phyloP scores from a whole-genome alignment of 495 filamentous ascomycete species.

The Aspergillus haitiensis region DNA sequence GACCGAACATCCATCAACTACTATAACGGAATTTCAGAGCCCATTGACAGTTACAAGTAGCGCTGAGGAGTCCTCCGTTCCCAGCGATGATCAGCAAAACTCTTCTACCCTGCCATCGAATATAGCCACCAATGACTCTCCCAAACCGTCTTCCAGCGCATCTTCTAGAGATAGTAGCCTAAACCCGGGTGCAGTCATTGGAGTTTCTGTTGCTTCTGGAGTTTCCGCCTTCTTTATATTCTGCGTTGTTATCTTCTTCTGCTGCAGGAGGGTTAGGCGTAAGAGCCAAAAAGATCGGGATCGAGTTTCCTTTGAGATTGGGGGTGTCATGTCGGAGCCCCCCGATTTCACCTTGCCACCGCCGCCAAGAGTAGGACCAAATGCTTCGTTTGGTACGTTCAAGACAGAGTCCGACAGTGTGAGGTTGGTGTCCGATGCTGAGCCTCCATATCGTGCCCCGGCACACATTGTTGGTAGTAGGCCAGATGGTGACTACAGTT shows the following conservation, averaged over 20 bases:
- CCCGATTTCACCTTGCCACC: conserved; percentile 34
- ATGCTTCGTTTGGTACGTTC: conserved; percentile 15
- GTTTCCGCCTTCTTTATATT: conserved; percentile 42
- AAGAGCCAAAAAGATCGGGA: conserved; percentile 24
- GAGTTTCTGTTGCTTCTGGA: conserved; percentile 44
- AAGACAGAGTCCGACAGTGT: conserved; percentile 20
- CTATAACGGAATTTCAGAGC: conserved; percentile 18
- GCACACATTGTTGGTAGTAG: conserved; percentile 22
- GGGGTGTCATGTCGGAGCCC: conserved; percentile 45
- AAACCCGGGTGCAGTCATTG: conserved; percentile 40
- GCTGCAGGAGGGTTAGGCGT: conserved; percentile 34
- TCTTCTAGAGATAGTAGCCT: conserved; percentile 22
- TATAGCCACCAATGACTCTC: conserved; percentile 8
- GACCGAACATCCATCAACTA: conserved; percentile 12
- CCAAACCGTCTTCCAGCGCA: background rate
- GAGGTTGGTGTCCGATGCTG: conserved; percentile 26
- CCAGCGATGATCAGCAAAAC: conserved; percentile 6
- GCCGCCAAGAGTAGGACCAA: conserved; percentile 21
- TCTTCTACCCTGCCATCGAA: conserved; percentile 11
- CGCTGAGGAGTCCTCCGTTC: conserved; percentile 6
- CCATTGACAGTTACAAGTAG: conserved; percentile 16
- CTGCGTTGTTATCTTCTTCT: conserved; percentile 39
- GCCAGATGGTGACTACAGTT: conserved; percentile 12
- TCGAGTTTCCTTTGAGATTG: conserved; percentile 45
- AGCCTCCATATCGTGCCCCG: conserved; percentile 21